Percentiles rank a stretch among this genome's conserved stretches.
phyloP scores from a whole-genome alignment of 208 protist genomes.

The Porcisia deanei region DNA sequence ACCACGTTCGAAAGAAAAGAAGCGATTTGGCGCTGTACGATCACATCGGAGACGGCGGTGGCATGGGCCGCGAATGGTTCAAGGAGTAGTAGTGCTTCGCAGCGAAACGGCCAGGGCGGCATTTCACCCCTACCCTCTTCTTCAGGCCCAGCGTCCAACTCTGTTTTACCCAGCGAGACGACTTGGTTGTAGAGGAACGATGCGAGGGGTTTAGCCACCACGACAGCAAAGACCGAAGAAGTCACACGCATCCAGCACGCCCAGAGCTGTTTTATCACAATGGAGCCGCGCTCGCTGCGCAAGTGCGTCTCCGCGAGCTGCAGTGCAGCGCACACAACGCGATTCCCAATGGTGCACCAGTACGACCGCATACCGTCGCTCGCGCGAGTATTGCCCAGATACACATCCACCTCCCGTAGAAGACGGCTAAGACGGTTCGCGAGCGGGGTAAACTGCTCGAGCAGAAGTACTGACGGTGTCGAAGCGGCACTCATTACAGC shows the following conservation, averaged over 20 bases:
- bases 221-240: constrained; percentile 12
- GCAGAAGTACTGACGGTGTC: constrained; percentile 10
- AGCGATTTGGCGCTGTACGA: constrained; percentile 21
- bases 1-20: constrained; percentile 23
- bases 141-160: background rate
- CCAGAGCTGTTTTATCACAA: constrained; percentile 31
- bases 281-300: constrained; percentile 12
- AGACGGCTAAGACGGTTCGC: constrained; percentile 15
- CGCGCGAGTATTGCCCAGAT: constrained; percentile 19
- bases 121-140: background rate
- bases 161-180: background rate
- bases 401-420: constrained; percentile 19
- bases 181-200: constrained; percentile 26
- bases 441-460: constrained; percentile 16
- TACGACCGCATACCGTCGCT: constrained; percentile 18
- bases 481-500: constrained; percentile 22
- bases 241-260: constrained; percentile 29
- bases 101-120: constrained; percentile 18
- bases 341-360: constrained; percentile 23
- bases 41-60: constrained; percentile 12
- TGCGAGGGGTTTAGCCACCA: constrained; percentile 19
- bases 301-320: constrained; percentile 28
- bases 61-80: constrained; percentile 28
- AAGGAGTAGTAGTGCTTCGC: constrained; percentile 27
- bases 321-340: constrained; percentile 20